Evolutionary conservation across 2,329 filamentous ascomycete species (phyloP).

Genomic region (Chaetomiaceae sp.): DNA sequence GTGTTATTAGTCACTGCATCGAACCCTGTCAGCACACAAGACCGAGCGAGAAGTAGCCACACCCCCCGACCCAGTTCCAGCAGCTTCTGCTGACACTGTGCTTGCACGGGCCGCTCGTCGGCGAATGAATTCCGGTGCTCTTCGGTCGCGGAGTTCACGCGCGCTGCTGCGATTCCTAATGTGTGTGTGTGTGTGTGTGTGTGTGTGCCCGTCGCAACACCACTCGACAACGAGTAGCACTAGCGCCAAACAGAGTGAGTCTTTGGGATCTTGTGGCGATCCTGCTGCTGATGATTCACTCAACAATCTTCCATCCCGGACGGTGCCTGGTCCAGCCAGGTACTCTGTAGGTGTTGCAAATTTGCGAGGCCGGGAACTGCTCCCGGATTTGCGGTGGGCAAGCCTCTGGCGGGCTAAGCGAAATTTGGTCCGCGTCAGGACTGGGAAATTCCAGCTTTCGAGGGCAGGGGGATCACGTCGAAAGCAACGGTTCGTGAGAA

Average conservation of each 20-base stretch:
- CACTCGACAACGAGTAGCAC: too few species aligned
- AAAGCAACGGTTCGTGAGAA: slow-evolving; percentile 23
- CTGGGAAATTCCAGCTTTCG: slow-evolving; percentile 18
- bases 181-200: too few species aligned
- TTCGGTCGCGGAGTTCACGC: background rate
- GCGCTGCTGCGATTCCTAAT: background rate
- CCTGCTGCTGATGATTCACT: slow-evolving; percentile 21
- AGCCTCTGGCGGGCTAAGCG: slow-evolving; percentile 26
- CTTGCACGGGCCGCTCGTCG: slow-evolving; percentile 5
- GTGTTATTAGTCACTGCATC: slow-evolving; percentile 16
- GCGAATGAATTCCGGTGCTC: slow-evolving; percentile 11
- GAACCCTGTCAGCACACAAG: slow-evolving; percentile 9
- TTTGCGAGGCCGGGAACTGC: slow-evolving; percentile 22
- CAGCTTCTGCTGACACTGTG: slow-evolving; percentile 19
- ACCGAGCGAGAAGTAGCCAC: slow-evolving; percentile 18
- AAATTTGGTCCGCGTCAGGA: slow-evolving; percentile 24
- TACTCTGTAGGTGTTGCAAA: slow-evolving; percentile 16
- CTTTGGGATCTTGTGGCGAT: background rate
- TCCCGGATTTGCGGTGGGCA: slow-evolving; percentile 23
- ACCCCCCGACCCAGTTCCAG: slow-evolving; percentile 14
- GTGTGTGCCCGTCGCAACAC: too few species aligned
- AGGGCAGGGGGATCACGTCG: slow-evolving; percentile 17
- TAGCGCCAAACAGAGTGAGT: background rate
- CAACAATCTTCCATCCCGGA: slow-evolving; percentile 17
- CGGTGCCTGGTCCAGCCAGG: slow-evolving; percentile 13